These are phyloP conservation scores for Boletus reticuloceps DNA, from an alignment of 768 basidiomycete species.

Conservation along the genomic window DNA sequence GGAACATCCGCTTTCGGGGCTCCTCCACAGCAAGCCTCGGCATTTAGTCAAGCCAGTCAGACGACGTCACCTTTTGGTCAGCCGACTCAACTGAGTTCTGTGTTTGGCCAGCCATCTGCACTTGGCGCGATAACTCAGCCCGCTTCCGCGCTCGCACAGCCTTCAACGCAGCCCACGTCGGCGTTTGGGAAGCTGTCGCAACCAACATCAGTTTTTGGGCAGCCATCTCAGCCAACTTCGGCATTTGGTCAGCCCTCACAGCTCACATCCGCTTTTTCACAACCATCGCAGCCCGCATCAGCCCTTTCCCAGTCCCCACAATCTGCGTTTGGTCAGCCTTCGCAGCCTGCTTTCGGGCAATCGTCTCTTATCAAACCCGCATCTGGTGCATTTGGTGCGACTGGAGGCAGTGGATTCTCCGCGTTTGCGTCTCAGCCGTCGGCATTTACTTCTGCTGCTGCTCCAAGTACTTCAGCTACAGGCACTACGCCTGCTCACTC, in stretches of 20 bases:
- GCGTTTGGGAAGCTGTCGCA: conserved; percentile 35
- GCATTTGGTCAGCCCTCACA: conserved; percentile 37
- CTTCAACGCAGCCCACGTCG: conserved; percentile 28
- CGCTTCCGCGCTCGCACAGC: conserved; percentile 24
- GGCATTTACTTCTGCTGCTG: conserved; percentile 34
- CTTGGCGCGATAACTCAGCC: conserved; percentile 34
- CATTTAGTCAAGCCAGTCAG: conserved; percentile 39
- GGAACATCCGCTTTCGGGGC: conserved; percentile 37
- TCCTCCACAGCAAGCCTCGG: conserved; percentile 29
- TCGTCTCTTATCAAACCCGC: conserved; percentile 47
- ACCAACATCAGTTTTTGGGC: conserved; percentile 28
- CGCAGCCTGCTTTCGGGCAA: conserved; percentile 37
- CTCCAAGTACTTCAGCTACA: conserved; percentile 3
- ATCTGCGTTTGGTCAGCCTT: conserved; percentile 32
- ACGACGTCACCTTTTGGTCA: conserved; percentile 37
- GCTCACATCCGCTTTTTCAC: conserved; percentile 29
- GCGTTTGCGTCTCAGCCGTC: conserved; percentile 50
- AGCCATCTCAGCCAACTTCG: conserved; percentile 32
- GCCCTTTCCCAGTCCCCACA: conserved; percentile 34
- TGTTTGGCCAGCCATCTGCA: conserved; percentile 38
- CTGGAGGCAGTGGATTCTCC: conserved; percentile 46
- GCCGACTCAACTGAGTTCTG: conserved; percentile 32
- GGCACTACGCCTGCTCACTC: conserved; percentile 15
- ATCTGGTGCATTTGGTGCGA: conserved; percentile 48
- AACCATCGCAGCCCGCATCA: conserved; percentile 24